Percentiles rank a stretch among this genome's conserved stretches.
These are phyloP conservation scores for Yarrowia sp. DNA, from an alignment of 805 yeast species.

Conservation along the genomic window DNA sequence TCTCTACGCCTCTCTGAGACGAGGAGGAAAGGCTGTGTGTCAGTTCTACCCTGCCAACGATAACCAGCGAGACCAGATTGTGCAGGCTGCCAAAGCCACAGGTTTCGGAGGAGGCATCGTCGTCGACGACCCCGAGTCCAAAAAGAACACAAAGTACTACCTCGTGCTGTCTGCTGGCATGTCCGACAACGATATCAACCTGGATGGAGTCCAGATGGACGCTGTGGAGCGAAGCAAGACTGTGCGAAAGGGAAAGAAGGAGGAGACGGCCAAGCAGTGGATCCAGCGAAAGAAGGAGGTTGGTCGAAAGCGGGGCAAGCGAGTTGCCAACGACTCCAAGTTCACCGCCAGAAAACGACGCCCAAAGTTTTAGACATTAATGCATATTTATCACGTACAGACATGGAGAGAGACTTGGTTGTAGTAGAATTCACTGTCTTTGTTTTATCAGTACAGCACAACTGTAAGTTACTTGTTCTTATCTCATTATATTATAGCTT, in stretches of 20 bases:
- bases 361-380: slow-evolving; percentile 53
- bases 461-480: no score
- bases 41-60: slow-evolving; percentile 95
- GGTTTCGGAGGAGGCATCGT: slow-evolving; percentile 97
- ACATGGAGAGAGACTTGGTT: no score
- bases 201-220: slow-evolving; percentile 79
- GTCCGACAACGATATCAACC: slow-evolving; percentile 68
- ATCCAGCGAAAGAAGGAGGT: slow-evolving; percentile 89
- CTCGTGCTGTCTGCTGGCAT: slow-evolving; percentile 84
- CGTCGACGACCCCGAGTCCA: slow-evolving; percentile 88
- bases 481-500: no score
- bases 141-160: slow-evolving; percentile 86
- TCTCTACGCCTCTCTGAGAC: slow-evolving; percentile 73
- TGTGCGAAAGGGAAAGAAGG: slow-evolving; percentile 47
- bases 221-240: slow-evolving; percentile 37
- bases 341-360: slow-evolving; percentile 85
- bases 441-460: no score
- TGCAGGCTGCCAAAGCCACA: slow-evolving; percentile 82
- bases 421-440: no score
- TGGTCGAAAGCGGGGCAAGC: slow-evolving; percentile 85
- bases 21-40: slow-evolving; percentile 97
- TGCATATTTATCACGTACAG: not conserved
- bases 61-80: slow-evolving; percentile 70
- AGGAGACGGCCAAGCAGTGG: slow-evolving; percentile 75
- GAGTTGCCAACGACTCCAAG: slow-evolving; percentile 83